Conservation (phyloP, 352 stramenopile genomes). For the Pythium grandisporangium region DNA sequence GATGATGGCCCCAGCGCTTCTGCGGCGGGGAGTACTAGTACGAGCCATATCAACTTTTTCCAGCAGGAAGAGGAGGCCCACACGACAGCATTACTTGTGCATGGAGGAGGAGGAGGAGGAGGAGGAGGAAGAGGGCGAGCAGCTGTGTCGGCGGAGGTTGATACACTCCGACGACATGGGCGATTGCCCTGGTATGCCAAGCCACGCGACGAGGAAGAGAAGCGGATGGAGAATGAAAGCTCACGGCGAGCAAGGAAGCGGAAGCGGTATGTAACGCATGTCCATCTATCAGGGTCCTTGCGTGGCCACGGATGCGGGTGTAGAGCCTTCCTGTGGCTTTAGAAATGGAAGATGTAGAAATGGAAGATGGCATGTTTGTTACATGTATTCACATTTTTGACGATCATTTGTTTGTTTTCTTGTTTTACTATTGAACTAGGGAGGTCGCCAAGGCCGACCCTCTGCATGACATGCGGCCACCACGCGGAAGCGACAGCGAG, state of each 20-base stretch:
- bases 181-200: constrained; percentile 13
- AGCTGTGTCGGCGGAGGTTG: not conserved
- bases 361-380: not conserved
- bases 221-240: not conserved
- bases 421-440: too few species aligned
- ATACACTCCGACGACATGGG: constrained; percentile 11
- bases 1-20: too few species aligned
- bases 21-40: not conserved
- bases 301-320: too few species aligned
- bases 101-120: not conserved
- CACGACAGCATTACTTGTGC: constrained; percentile 11
- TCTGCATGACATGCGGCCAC: constrained; percentile 6
- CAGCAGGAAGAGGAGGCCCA: constrained; percentile 14
- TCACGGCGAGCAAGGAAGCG: too few species aligned
- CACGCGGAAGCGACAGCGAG: not conserved
- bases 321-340: too few species aligned
- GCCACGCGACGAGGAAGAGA: not conserved
- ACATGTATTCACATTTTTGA: not conserved
- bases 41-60: constrained; percentile 19
- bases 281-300: too few species aligned
- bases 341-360: not conserved
- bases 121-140: not conserved
- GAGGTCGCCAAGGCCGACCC: constrained; percentile 6
- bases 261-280: constrained; percentile 2
- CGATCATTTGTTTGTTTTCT: too few species aligned